phyloP scores from a whole-genome alignment of 2,329 filamentous ascomycete species.

The Geosmithia flava region DNA sequence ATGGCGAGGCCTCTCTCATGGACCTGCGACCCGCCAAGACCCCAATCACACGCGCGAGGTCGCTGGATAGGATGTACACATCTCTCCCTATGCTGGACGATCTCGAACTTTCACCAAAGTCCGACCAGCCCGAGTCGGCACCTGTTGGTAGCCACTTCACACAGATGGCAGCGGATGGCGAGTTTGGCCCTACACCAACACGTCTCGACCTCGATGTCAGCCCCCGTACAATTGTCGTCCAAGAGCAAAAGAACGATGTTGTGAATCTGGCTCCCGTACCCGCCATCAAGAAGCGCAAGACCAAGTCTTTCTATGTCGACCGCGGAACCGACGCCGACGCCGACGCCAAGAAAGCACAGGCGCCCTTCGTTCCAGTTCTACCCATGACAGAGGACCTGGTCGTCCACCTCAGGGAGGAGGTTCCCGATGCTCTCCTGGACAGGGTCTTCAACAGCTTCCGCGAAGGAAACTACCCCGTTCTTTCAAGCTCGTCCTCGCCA shows the following conservation, averaged over 20 bases:
- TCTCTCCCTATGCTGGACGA: slow-evolving; percentile 17
- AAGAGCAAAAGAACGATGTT: slow-evolving; percentile 10
- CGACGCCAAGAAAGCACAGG: slow-evolving; percentile 7
- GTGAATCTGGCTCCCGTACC: slow-evolving; percentile 16
- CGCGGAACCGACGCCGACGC: slow-evolving; percentile 24
- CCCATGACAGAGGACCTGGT: slow-evolving; percentile 43
- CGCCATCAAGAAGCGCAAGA: slow-evolving; percentile 12
- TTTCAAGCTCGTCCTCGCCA: slow-evolving; percentile 9
- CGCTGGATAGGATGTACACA: slow-evolving; percentile 22
- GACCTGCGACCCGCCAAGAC: slow-evolving; percentile 17
- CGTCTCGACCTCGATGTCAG: slow-evolving; percentile 13
- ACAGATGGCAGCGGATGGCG: slow-evolving; percentile 10
- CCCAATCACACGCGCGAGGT: slow-evolving; percentile 18
- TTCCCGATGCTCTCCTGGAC: slow-evolving; percentile 27
- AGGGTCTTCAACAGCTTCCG: slow-evolving; percentile 32
- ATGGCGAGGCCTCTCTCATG: slow-evolving; percentile 25
- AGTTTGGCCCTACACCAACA: slow-evolving; percentile 8
- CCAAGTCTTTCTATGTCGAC: slow-evolving; percentile 21
- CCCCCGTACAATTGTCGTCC: slow-evolving; percentile 17
- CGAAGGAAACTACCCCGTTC: slow-evolving; percentile 12
- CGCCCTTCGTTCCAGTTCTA: slow-evolving; percentile 29
- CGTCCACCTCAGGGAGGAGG: slow-evolving; percentile 36
- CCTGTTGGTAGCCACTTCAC: slow-evolving; percentile 12
- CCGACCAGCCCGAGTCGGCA: slow-evolving; percentile 3
- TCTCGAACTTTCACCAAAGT: slow-evolving; percentile 8